These are phyloP conservation scores for Periconia macrospinosa DNA, from an alignment of 2,329 filamentous ascomycete genomes.

Conservation along the genomic window DNA sequence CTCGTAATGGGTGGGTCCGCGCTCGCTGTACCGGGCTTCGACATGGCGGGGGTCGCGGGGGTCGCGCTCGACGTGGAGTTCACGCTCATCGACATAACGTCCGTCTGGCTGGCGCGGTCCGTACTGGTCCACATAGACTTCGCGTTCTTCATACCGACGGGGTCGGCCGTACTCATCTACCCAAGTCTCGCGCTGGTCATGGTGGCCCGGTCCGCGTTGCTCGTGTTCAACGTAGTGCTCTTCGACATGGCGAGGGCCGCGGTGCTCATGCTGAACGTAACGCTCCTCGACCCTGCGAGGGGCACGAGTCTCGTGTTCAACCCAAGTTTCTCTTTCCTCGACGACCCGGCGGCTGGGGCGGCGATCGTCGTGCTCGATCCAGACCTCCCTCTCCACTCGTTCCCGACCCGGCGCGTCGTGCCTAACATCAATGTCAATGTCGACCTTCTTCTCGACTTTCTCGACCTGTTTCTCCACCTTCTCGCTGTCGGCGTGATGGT, in stretches of 20 bases:
- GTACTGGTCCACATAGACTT: conserved; percentile 30
- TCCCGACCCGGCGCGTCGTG: conserved; percentile 20
- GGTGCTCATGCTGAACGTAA: conserved; percentile 13
- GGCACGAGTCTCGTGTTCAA: conserved; percentile 16
- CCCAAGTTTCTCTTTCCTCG: conserved; percentile 23
- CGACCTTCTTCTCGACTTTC: conserved; percentile 18
- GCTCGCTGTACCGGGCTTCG: conserved; percentile 22
- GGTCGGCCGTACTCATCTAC: conserved; percentile 21
- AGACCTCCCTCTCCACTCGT: conserved; percentile 14
- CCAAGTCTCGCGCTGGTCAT: conserved; percentile 21
- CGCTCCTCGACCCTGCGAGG: conserved; percentile 15
- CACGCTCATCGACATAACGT: conserved; percentile 20
- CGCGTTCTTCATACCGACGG: conserved; percentile 29
- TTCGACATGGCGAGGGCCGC: conserved; percentile 14
- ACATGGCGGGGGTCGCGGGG: conserved; percentile 24
- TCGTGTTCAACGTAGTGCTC: conserved; percentile 17
- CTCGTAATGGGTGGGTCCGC: conserved; percentile 21
- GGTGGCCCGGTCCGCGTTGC: conserved; percentile 19
- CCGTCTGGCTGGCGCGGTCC: conserved; percentile 12
- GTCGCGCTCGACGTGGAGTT: conserved; percentile 25
- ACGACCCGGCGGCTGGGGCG: conserved; percentile 16
- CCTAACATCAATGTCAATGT: conserved; percentile 37
- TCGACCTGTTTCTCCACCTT: conserved; percentile 15
- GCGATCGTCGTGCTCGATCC: conserved; percentile 27
- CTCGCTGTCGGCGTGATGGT: conserved; percentile 21